phyloP scores from a whole-genome alignment of 2,329 filamentous ascomycete genomes.

The Aspergillus versicolor region DNA sequence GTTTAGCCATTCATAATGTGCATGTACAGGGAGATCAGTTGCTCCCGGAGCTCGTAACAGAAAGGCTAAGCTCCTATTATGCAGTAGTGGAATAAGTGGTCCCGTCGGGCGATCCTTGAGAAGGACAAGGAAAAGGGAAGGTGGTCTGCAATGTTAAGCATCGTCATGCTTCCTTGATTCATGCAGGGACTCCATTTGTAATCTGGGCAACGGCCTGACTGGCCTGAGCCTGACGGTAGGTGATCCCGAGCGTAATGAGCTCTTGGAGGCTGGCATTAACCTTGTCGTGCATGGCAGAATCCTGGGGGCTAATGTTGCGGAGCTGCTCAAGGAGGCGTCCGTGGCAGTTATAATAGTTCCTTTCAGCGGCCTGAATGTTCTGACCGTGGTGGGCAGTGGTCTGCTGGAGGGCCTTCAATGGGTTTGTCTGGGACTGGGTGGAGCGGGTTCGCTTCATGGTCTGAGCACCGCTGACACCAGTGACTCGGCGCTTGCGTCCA shows the following conservation, averaged over 20 bases:
- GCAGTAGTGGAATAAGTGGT: not conserved
- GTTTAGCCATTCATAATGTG: not conserved
- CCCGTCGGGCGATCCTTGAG: not conserved
- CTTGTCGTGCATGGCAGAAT: conserved; percentile 43
- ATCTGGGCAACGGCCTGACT: conserved; percentile 39
- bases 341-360: conserved; percentile 44
- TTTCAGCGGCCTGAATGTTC: conserved; percentile 43
- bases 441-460: conserved; percentile 46
- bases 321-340: conserved; percentile 40
- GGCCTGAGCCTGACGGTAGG: conserved; percentile 44
- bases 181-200: conserved; percentile 34
- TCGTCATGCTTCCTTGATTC: conserved; percentile 18
- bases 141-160: not conserved
- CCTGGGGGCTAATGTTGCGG: conserved; percentile 39
- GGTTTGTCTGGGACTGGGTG: conserved; percentile 35
- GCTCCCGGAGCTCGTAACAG: conserved; percentile 1
- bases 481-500: conserved; percentile 41
- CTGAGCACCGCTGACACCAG: conserved; percentile 35
- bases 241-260: conserved; percentile 42
- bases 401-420: conserved; percentile 34
- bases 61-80: not conserved
- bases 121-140: not conserved
- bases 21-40: not conserved
- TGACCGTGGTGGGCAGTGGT: conserved; percentile 36
- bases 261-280: conserved; percentile 47